These are phyloP conservation scores for Aspergillus saccharolyticus DNA, from an alignment of 495 filamentous ascomycete genomes.

Conservation along the genomic window DNA sequence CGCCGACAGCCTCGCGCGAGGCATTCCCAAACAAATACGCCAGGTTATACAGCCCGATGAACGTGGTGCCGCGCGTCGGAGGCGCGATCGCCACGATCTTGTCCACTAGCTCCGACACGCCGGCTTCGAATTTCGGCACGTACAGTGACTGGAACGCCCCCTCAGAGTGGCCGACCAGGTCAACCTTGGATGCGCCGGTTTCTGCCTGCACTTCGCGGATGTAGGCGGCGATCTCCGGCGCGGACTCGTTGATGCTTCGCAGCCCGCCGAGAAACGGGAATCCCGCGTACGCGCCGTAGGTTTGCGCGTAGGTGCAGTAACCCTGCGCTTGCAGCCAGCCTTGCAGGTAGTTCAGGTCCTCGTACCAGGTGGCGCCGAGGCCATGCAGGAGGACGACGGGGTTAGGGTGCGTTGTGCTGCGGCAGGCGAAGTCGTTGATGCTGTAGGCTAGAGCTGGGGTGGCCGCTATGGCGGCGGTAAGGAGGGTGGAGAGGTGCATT, in stretches of 20 bases:
- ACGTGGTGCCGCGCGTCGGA: slow-evolving; percentile 46
- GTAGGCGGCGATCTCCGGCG: slow-evolving; percentile 45
- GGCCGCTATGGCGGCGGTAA: slow-evolving; percentile 9
- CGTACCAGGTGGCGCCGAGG: slow-evolving; percentile 46
- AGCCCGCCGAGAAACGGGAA: slow-evolving; percentile 47
- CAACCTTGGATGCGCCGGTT: slow-evolving; percentile 42
- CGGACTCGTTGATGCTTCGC: slow-evolving; percentile 40
- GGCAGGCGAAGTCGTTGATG: slow-evolving; percentile 41
- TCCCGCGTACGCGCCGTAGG: slow-evolving; percentile 46
- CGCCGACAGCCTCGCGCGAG: slow-evolving; percentile 28
- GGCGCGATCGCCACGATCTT: slow-evolving; percentile 46
- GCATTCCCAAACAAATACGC: slow-evolving; percentile 37
- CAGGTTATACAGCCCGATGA: slow-evolving; percentile 43
- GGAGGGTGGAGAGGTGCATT: slow-evolving; percentile 21
- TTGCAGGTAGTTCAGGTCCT: slow-evolving; percentile 50
- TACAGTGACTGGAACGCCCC: slow-evolving; percentile 49
- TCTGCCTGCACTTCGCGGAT: slow-evolving; percentile 36
- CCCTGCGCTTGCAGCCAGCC: slow-evolving; percentile 44
- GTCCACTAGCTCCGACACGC: slow-evolving; percentile 39
- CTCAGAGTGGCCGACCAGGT: slow-evolving; percentile 52
- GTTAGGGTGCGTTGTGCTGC: slow-evolving; percentile 34
- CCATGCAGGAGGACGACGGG: slow-evolving; percentile 51
- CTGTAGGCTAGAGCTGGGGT: slow-evolving; percentile 18
- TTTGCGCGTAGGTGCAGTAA: slow-evolving; percentile 49
- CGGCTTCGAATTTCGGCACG: slow-evolving; percentile 46